Evolutionary conservation across 176 grass and related monocot species (phyloP).

Genomic region (Luzula sylvatica): DNA sequence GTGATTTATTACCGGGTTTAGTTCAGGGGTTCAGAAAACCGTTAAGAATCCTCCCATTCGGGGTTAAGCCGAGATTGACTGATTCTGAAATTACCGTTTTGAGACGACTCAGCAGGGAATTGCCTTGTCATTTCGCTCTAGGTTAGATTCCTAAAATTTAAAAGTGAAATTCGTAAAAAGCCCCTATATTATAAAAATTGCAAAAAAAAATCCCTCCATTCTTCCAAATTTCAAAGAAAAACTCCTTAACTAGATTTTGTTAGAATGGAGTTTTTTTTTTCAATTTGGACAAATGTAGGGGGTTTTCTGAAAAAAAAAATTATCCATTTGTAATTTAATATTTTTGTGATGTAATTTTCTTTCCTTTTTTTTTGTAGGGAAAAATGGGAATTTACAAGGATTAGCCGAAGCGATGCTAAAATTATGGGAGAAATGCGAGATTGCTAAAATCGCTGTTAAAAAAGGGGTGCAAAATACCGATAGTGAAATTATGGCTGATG

Average conservation of each 20-base stretch:
- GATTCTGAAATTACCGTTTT: conserved; percentile 86
- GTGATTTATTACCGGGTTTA: conserved; percentile 67
- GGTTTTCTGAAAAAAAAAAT: too few species aligned
- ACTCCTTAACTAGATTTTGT: too few species aligned
- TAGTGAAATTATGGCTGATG: conserved; percentile 42
- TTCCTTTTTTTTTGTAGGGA: conserved; percentile 37
- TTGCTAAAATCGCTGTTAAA: conserved; percentile 80
- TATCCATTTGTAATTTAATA: too few species aligned
- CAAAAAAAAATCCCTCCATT: too few species aligned
- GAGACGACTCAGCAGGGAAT: conserved; percentile 40
- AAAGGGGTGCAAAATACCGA: conserved; percentile 54
- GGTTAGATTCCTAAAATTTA: too few species aligned
- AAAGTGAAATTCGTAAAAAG: too few species aligned
- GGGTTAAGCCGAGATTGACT: conserved; percentile 66
- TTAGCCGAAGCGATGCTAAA: conserved; percentile 90
- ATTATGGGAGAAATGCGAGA: conserved; percentile 87
- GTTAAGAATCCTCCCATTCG: conserved; percentile 74
- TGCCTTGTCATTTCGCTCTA: conserved; percentile 80
- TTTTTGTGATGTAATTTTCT: conserved; percentile 11
- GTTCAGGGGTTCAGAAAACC: conserved; percentile 68
- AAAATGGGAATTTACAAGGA: conserved; percentile 73
- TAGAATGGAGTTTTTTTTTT: too few species aligned
- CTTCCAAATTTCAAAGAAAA: too few species aligned
- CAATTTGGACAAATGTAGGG: too few species aligned
- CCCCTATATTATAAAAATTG: too few species aligned